Base-by-base conservation (phyloP, 148 eudicot genomes). In the Dianthus caryophyllus region DNA sequence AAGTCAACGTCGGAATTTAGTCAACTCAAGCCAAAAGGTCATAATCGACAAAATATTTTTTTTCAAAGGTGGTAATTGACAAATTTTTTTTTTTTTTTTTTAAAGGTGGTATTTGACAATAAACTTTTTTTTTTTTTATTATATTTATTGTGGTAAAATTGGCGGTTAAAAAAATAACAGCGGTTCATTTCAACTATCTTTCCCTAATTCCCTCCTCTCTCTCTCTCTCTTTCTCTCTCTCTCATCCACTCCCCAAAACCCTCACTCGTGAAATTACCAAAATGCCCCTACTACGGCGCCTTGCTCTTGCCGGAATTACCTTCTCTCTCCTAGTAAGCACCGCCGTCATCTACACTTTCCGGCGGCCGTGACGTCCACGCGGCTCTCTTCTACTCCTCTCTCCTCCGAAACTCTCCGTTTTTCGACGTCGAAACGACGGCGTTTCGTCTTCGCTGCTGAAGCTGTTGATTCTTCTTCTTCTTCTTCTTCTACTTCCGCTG, bases 401-500 rank as follows among this genome's bases (percentile, higher is more conserved):
- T 51, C 52, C 31, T 36, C 46, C 55, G 2, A 64, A 2, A 6
- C 58, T 1, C 62, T 69, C 38, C 68, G 25, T 25, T 66, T 36
- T 49, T 65, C 50, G 17, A 15, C 52, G 54, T 73, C 65, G 30
- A 52, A 49, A 68, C 80, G 79, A 24, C 77, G 74, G 0, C 75
- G 69, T 66, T 31, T 55, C 25, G 56, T 33, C 5, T 63, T 76
- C 67, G 52, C 83, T 47, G 25, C 79, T 24, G 47, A 79, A 82
- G 98, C 95, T 6, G 84, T 80, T 17, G 95, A 89, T 79, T 93
- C 98, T 0, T 90, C 97, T 36, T 71, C 96, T 46, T n/a, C n/a
- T n/a, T n/a, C n/a, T n/a, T n/a, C n/a, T n/a, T n/a, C n/a, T n/a
- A n/a, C n/a, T n/a, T 68, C 73, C 55, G 13, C 61, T 1, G 24